Conservation (phyloP, 129 eudicot species). For the Chrysanthemum makinoi region DNA sequence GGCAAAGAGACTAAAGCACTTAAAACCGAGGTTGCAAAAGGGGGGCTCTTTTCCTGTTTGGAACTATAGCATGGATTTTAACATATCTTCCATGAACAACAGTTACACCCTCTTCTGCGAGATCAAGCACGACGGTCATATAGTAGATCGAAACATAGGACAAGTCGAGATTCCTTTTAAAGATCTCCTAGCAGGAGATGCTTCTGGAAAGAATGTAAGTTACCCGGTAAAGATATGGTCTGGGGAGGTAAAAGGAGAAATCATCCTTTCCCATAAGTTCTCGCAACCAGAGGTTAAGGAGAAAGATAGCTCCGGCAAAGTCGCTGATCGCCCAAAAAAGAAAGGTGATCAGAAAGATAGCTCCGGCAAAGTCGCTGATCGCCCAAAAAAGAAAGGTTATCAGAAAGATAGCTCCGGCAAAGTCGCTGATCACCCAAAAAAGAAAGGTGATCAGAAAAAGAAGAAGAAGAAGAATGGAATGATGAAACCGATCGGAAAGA, state of each 20-base stretch:
- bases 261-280: slow-evolving; percentile 13
- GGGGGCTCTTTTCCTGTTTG: slow-evolving; percentile 8
- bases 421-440: not conserved
- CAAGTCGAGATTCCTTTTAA: slow-evolving; percentile 3
- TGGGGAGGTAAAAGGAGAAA: not conserved
- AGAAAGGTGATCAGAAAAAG: not conserved
- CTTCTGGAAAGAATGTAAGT: slow-evolving; percentile 9
- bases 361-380: too few relatives aligned
- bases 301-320: too few relatives aligned
- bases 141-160: slow-evolving; percentile 4
- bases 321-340: too few relatives aligned
- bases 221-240: slow-evolving; percentile 10
- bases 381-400: too few relatives aligned
- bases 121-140: slow-evolving; percentile 10
- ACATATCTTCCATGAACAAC: not conserved
- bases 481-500: not conserved
- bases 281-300: too few relatives aligned
- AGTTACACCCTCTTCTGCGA: not conserved
- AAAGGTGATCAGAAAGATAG: too few relatives aligned
- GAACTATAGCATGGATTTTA: slow-evolving; percentile 6
- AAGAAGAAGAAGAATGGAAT: not conserved
- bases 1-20: not conserved
- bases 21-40: not conserved
- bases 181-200: slow-evolving; percentile 19
- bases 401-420: not conserved